These are phyloP conservation scores for Corylus heterophylla DNA, from an alignment of 306 rosid species.

Conservation along the genomic window DNA sequence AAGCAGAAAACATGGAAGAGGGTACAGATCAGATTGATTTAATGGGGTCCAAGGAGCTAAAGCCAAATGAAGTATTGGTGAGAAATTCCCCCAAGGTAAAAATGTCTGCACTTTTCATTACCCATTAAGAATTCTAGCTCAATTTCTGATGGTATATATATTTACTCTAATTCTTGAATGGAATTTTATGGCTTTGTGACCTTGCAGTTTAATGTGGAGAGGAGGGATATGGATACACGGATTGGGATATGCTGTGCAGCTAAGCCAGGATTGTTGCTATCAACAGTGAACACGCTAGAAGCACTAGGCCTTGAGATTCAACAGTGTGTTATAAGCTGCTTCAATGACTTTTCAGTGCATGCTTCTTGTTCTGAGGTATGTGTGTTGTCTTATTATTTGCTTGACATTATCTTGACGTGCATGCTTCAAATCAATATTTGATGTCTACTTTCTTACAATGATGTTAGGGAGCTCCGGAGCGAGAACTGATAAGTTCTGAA, in stretches of 20 bases:
- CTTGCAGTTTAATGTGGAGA: conserved; percentile 86
- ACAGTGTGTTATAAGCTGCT: conserved; percentile 91
- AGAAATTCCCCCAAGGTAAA: conserved; percentile 94
- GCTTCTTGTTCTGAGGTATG: conserved; percentile 94
- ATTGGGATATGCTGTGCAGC: conserved; percentile 83
- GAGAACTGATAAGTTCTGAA: conserved; percentile 52
- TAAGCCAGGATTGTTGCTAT: conserved; percentile 75
- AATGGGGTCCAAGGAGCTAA: conserved; percentile 62
- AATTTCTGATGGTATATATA: conserved; percentile 7
- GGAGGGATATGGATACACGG: conserved; percentile 63
- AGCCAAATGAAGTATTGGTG: conserved; percentile 63
- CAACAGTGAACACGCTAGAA: conserved; percentile 85
- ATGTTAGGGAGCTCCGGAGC: conserved; percentile 59
- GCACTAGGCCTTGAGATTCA: conserved; percentile 94
- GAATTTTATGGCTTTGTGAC: conserved; percentile 1
- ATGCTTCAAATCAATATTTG: conserved; percentile 16
- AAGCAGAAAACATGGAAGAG: conserved; percentile 65
- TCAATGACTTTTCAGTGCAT: conserved; percentile 91
- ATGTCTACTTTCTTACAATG: conserved; percentile 16
- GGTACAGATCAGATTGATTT: conserved; percentile 45
- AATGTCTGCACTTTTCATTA: neutral
- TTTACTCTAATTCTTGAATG: neutral
- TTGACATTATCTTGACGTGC: conserved; percentile 14
- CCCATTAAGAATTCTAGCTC: conserved; percentile 3
- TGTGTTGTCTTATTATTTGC: neutral